Evolutionary conservation across 2,329 filamentous ascomycete species (phyloP).

Genomic region (Ophiostoma sp.): DNA sequence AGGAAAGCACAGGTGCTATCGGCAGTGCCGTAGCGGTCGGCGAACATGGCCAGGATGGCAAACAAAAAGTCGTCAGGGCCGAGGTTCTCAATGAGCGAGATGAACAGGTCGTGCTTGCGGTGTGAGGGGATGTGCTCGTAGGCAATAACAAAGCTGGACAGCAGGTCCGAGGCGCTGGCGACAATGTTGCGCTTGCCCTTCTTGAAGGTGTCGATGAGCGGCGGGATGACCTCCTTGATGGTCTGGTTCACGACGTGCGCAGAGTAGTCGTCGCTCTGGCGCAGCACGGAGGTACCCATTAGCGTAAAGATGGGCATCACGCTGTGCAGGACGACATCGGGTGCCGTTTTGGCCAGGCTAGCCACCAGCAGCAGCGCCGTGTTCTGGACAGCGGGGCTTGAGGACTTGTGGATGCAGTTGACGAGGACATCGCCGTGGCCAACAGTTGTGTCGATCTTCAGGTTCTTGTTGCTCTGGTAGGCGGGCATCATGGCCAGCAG

Average conservation of each 20-base stretch:
- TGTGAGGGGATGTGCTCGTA: constrained; percentile 95
- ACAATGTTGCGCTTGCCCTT: constrained; percentile 77
- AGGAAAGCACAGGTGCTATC: constrained; percentile 74
- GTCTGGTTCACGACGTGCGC: constrained; percentile 95
- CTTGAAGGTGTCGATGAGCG: constrained; percentile 80
- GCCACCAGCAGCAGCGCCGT: constrained; percentile 85
- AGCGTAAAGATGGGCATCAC: constrained; percentile 99
- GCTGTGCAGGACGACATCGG: constrained; percentile 89
- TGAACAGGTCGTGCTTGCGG: constrained; percentile 77
- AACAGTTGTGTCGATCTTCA: constrained; percentile 72
- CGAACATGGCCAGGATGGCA: constrained; percentile 82
- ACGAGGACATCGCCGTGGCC: constrained; percentile 89
- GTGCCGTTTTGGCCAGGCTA: constrained; percentile 79
- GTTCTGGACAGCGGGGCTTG: constrained; percentile 92
- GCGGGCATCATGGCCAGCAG: constrained; percentile 81
- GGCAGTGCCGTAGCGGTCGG: constrained; percentile 82
- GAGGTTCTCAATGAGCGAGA: constrained; percentile 79
- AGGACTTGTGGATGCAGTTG: constrained; percentile 88
- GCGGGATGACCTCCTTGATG: constrained; percentile 89
- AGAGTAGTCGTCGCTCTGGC: constrained; percentile 94
- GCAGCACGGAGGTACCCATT: constrained; percentile 87
- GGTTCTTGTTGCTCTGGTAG: constrained; percentile 61
- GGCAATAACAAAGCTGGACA: constrained; percentile 94
- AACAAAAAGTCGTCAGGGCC: constrained; percentile 86
- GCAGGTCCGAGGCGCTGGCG: constrained; percentile 79